Evolutionary conservation across 305 asterid genomes (phyloP).

Genomic region (Fraxinus xanthoxyloides): DNA sequence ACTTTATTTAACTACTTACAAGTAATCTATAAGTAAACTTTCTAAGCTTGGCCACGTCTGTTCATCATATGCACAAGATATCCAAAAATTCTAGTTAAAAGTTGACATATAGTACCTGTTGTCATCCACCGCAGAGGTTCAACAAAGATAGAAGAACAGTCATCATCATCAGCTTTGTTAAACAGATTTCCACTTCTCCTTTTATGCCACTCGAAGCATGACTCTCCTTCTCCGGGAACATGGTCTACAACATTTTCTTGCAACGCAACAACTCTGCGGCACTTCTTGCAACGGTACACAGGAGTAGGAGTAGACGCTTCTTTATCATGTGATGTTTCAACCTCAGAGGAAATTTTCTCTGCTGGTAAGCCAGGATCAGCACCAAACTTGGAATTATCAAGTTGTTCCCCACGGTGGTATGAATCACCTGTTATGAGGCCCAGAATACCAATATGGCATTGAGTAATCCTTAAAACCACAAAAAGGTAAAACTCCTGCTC

Average conservation of each 20-base stretch:
- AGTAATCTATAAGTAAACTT: neutral
- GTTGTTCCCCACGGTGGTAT: slow-evolving; percentile 86
- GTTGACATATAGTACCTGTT: slow-evolving; percentile 45
- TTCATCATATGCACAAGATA: neutral
- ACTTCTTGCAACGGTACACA: slow-evolving; percentile 89
- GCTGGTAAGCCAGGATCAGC: slow-evolving; percentile 76
- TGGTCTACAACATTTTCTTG: slow-evolving; percentile 77
- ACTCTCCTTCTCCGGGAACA: slow-evolving; percentile 93
- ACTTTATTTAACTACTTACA: neutral
- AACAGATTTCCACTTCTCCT: slow-evolving; percentile 78
- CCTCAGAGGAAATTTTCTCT: slow-evolving; percentile 40
- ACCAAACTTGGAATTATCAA: slow-evolving; percentile 69
- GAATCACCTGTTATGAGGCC: slow-evolving; percentile 58
- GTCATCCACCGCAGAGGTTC: slow-evolving; percentile 98
- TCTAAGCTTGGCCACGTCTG: neutral
- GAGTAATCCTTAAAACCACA: neutral
- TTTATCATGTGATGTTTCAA: slow-evolving; percentile 32
- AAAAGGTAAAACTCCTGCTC: neutral
- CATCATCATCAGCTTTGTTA: slow-evolving; percentile 59
- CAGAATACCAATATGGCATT: slow-evolving; percentile 9
- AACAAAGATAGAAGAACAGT: slow-evolving; percentile 84
- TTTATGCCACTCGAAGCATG: slow-evolving; percentile 81
- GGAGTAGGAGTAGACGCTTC: slow-evolving; percentile 35
- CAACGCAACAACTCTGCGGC: slow-evolving; percentile 83
- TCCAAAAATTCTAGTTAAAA: neutral